Evolutionary conservation across 2,329 filamentous ascomycete species (phyloP), one percentile per base, ranked within the genome.

Genomic region (Ophiocordyceps camponoti-saundersi): DNA sequence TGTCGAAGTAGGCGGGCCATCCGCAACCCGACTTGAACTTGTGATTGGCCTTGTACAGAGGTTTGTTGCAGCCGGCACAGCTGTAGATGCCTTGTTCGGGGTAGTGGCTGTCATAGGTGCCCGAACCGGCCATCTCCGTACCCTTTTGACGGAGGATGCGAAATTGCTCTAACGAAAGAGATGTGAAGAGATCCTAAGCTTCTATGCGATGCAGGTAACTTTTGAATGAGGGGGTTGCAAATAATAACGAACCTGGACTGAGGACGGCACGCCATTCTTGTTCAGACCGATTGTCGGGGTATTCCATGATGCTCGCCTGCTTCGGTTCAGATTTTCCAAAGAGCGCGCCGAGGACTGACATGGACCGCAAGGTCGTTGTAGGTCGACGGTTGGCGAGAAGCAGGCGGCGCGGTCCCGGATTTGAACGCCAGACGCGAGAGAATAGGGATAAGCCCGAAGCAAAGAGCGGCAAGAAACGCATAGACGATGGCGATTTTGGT

Each of bases 1-100:
- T 90, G 65, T 98, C 92, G 61, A 90, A 98, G 67, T 96, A 98
- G 13, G 92, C 92, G 0, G 92, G 92, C 92, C 92, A 98, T 50
- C 92, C 92, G 65, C 92, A 98, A 41, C 88, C 87, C 18, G 85
- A 93, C 64, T 85, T 85, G 75, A 98, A 98, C 65, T 98, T 98
- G 67, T 95, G 89, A 52, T 75, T 75, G 26, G 92, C 89, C 63
- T 81, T 90, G 76, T 98, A 98, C 18, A 98, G 78, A 6, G 92
- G 89, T 8, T 88, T 76, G 26, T 80, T 65, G 71, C 92, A 98
- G 46, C 78, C 92, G 18, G 85, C 85, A 65, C 92, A 98, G 43
- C 73, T 80, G 69, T 96, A 98, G 47, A 87, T 76, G 48, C 92
- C 93, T 6, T 73, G 60, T 0, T 73, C 65, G 1, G 88, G 80